Percentiles rank a stretch among this genome's conserved stretches.
phyloP scores from a whole-genome alignment of 2,329 filamentous ascomycete genomes.

The Trichoderma atroviride region DNA sequence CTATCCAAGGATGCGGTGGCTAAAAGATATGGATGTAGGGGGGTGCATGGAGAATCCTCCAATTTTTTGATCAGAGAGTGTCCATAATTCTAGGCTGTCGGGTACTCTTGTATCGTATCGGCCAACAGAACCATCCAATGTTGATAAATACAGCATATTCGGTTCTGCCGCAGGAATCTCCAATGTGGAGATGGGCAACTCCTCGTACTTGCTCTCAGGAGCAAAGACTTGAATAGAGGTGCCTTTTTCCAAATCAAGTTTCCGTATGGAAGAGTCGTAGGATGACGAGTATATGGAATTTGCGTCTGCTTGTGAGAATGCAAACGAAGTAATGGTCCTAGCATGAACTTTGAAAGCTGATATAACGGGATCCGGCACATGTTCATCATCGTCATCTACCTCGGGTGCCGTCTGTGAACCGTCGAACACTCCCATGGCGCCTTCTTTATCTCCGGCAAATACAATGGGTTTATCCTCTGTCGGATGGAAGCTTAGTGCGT shows the following conservation, averaged over 20 bases:
- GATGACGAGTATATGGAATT: constrained; percentile 82
- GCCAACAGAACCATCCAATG: constrained; percentile 77
- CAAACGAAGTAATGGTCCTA: constrained; percentile 82
- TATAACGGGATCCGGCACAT: constrained; percentile 71
- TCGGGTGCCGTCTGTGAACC: constrained; percentile 70
- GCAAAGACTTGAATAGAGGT: constrained; percentile 81
- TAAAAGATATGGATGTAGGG: constrained; percentile 72
- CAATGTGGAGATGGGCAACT: constrained; percentile 80
- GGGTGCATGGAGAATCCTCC: constrained; percentile 90
- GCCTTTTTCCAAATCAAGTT: constrained; percentile 79
- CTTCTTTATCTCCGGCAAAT: constrained; percentile 93
- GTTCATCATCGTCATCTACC: constrained; percentile 68
- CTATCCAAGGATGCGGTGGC: constrained; percentile 90
- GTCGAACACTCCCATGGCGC: constrained; percentile 88
- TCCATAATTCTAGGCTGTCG: constrained; percentile 65
- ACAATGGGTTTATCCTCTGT: constrained; percentile 82
- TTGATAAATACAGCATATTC: constrained; percentile 82
- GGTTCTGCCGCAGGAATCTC: constrained; percentile 74
- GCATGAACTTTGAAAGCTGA: constrained; percentile 89
- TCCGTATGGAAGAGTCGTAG: constrained; percentile 90
- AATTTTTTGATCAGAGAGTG: constrained; percentile 88
- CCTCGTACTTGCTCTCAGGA: constrained; percentile 67
- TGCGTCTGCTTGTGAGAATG: constrained; percentile 71
- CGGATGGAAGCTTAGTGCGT: constrained; percentile 86
- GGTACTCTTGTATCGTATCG: constrained; percentile 74